phyloP scores from a whole-genome alignment of 2,329 filamentous ascomycete genomes.

The Calonectria multiphialidica region DNA sequence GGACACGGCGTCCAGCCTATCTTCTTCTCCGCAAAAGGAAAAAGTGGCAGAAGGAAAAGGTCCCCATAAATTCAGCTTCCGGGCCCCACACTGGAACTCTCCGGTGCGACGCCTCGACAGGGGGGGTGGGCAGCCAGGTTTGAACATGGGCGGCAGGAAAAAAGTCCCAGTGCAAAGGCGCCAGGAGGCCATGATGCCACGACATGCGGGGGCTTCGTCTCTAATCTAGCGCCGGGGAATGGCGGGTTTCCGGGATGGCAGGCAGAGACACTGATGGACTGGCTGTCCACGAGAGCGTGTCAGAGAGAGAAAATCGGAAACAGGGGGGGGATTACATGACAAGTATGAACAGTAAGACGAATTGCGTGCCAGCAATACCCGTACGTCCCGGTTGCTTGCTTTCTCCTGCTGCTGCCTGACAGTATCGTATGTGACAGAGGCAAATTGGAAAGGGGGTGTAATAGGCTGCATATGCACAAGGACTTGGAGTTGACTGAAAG shows the following conservation, averaged over 20 bases:
- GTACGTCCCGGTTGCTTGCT: constrained; percentile 4
- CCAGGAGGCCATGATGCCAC: constrained; percentile 14
- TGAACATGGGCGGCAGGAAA: constrained; percentile 13
- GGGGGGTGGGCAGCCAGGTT: constrained; percentile 10
- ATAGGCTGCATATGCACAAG: constrained; percentile 21
- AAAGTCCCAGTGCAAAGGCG: constrained; percentile 6
- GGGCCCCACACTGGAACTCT: constrained; percentile 19
- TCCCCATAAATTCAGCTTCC: constrained; percentile 36
- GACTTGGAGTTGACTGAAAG: constrained; percentile 21
- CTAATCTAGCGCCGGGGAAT: constrained; percentile 31
- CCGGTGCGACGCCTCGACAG: constrained; percentile 22
- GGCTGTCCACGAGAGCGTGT: constrained; percentile 8
- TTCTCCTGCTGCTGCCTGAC: background rate
- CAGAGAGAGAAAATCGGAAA: constrained; percentile 11
- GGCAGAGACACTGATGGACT: constrained; percentile 15
- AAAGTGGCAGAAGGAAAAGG: constrained; percentile 2
- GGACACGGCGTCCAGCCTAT: constrained; percentile 31
- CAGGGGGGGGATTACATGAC: constrained; percentile 15
- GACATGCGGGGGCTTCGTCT: background rate
- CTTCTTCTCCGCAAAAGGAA: constrained; percentile 30
- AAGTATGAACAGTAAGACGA: constrained; percentile 26
- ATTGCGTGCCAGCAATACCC: constrained; percentile 19
- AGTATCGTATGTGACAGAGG: background rate
- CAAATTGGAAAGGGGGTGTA: constrained; percentile 8
- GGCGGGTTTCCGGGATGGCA: constrained; percentile 22